Base-by-base conservation (phyloP, 2,329 filamentous ascomycete species). In the Fusarium nelsonii region DNA sequence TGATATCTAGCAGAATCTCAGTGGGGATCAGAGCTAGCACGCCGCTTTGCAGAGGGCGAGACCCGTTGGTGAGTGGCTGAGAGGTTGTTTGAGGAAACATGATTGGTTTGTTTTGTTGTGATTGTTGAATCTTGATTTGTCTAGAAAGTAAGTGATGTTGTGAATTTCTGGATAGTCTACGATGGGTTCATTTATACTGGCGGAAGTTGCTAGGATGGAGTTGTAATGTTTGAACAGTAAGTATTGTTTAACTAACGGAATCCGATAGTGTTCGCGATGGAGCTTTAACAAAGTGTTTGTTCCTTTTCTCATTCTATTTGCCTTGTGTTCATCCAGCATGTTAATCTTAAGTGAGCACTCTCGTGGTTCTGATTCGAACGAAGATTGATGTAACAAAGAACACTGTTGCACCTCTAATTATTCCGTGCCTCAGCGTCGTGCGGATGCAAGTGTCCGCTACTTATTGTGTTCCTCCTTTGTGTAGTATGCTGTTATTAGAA, bases 1-100 rank as follows among this genome's bases (percentile, higher is more conserved):
- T 26, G 8, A 65, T 53, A 2, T 18, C 1, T 1, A 39, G 4
- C 15, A 65, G 9, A 4, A 53, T 11, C 36, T 69, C 64, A 3
- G 49, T 30, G 5, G 68, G 66, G 4, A 64, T 23, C 4, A 10
- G 15, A 23, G 20, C 7, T 9, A 64, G 36, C 37, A 16, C n/a
- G 9, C 32, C 12, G 15, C 15, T 18, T 16, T 49, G 46, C 11
- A n/a, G 20, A 23, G 33, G 46, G 8, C 16, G 46, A n/a, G 10
- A 8, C 16, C n/a, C 2, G 8, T 37, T n/a, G 12, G 9, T 10
- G 15, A 8, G 2, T 26, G n/a, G 10, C 15, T 45, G 15, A 8
- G 30, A 37, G 23, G 14, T 20, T 23, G 9, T 10, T 7, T 37
- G 41, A 14, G 11, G 26, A 11, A 41, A 26, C 46, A 64, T 57